phyloP scores from a whole-genome alignment of 23 red algal species.

The Gracilaria domingensis region DNA sequence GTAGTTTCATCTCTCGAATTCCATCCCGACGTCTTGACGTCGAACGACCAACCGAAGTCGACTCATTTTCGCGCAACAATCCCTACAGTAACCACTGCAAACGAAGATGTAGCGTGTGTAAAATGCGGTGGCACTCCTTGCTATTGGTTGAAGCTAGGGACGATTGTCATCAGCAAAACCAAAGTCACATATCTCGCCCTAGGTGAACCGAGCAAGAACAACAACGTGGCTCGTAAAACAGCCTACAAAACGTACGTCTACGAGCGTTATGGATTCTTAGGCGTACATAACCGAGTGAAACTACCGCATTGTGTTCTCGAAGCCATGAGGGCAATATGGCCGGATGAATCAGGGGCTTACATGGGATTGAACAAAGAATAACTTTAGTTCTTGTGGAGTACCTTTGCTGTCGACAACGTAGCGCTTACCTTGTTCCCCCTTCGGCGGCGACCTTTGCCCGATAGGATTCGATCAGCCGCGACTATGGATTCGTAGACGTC shows the following conservation, averaged over 20 bases:
- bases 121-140: background rate
- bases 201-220: background rate
- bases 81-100: background rate
- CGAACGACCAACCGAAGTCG: no score
- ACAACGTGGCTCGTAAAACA: background rate
- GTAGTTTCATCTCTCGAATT: no score
- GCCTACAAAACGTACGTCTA: background rate
- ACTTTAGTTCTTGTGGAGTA: background rate
- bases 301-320: background rate
- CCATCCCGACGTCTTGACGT: no score
- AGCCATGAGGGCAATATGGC: background rate
- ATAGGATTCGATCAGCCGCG: background rate
- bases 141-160: conserved; percentile 1
- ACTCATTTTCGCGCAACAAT: background rate
- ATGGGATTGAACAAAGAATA: background rate
- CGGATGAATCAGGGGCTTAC: background rate
- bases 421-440: background rate
- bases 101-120: background rate
- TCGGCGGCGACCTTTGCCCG: background rate
- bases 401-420: background rate
- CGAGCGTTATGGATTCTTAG: background rate
- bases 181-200: background rate
- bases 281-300: background rate
- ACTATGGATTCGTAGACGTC: background rate
- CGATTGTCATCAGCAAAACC: background rate